Conservation (phyloP, 768 basidiomycete species). For the Pseudohyphozyma bogoriensis region DNA sequence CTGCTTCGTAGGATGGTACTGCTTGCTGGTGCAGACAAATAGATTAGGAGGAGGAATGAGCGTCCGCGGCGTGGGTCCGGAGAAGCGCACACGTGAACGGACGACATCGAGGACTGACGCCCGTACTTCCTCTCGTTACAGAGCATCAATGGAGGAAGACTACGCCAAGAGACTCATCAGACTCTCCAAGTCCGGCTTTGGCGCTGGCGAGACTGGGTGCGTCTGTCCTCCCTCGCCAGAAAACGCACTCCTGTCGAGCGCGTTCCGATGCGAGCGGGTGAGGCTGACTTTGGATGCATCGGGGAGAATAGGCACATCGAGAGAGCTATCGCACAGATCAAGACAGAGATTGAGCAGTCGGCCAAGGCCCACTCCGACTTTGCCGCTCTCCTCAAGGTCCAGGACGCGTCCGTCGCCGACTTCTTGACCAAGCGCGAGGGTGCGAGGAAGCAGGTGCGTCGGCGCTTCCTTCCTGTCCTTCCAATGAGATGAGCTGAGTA, state of each 20-base stretch:
- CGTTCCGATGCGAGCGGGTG: no score
- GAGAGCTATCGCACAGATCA: constrained; percentile 63
- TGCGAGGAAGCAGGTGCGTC: constrained; percentile 54
- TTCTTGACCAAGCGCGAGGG: constrained; percentile 59
- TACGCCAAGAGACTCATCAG: constrained; percentile 83
- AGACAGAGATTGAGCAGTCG: constrained; percentile 74
- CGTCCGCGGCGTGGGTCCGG: no score
- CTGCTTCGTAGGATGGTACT: neutral
- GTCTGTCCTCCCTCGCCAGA: constrained; percentile 36
- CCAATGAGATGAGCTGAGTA: neutral
- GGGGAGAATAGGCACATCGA: constrained; percentile 26
- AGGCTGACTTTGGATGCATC: neutral
- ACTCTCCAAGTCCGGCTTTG: constrained; percentile 63
- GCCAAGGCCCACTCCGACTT: constrained; percentile 61
- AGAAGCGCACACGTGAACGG: neutral
- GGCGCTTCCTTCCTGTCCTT: neutral
- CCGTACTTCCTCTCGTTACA: constrained; percentile 34
- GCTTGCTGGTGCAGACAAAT: neutral
- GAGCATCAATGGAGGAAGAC: constrained; percentile 85
- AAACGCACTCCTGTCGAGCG: no score
- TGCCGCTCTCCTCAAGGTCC: constrained; percentile 59
- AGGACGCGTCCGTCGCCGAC: constrained; percentile 55
- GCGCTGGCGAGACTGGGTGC: constrained; percentile 88
- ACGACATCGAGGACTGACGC: neutral
- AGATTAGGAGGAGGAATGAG: no score